Conservation (phyloP, 257 asterid species). For the Coffea eugenioides region DNA sequence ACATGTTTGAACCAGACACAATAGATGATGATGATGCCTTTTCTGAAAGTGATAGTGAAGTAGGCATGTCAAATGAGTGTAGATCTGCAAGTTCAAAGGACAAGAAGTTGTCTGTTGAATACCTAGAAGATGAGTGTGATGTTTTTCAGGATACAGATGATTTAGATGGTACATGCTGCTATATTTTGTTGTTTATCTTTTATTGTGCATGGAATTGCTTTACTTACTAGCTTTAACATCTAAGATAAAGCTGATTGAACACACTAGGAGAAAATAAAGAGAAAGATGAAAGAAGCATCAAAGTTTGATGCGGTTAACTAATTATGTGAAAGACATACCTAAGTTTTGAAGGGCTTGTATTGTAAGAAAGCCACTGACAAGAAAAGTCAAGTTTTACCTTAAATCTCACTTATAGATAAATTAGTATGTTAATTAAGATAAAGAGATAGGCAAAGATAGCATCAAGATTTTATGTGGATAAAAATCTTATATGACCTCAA, state of each 20-base stretch:
- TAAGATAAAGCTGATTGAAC: background rate
- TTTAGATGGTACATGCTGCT: slow-evolving; percentile 54
- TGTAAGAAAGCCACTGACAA: background rate
- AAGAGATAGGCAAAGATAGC: background rate
- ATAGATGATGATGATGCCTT: slow-evolving; percentile 29
- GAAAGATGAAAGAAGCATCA: slow-evolving; percentile 8
- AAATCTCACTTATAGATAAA: background rate
- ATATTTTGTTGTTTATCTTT: background rate
- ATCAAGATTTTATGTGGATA: background rate
- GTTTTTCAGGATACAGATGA: slow-evolving; percentile 55
- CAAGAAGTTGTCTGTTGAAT: slow-evolving; percentile 56
- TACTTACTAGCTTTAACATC: background rate
- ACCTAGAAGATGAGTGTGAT: slow-evolving; percentile 72
- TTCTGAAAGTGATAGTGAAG: slow-evolving; percentile 42
- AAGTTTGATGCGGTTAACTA: background rate
- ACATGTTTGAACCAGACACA: slow-evolving; percentile 29
- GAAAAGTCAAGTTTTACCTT: background rate
- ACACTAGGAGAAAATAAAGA: background rate
- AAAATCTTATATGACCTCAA: background rate
- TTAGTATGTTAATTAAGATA: slow-evolving; percentile 1
- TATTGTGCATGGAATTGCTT: background rate
- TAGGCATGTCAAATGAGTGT: slow-evolving; percentile 19
- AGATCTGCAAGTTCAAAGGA: slow-evolving; percentile 36
- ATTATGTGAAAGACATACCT: background rate
- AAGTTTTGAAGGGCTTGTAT: background rate